Evolutionary conservation across 2,329 filamentous ascomycete species (phyloP).

Genomic region (Trichoderma semiorbis): DNA sequence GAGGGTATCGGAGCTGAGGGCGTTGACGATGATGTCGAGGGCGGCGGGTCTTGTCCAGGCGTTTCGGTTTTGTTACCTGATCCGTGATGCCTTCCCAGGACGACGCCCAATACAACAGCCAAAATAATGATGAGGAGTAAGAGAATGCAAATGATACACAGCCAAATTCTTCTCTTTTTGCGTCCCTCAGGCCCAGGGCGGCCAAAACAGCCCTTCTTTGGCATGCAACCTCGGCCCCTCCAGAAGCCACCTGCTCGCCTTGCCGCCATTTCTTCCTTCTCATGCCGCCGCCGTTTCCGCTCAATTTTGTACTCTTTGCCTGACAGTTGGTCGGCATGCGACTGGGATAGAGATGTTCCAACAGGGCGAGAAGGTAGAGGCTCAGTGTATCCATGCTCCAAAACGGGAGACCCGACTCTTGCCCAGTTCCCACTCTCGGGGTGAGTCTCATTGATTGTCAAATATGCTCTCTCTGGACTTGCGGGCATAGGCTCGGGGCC

Average conservation of each 20-base stretch:
- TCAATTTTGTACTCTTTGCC: conserved; percentile 46
- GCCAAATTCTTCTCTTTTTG: conserved; percentile 58
- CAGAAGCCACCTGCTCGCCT: conserved; percentile 58
- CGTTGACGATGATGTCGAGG: not conserved
- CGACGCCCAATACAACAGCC: conserved; percentile 55
- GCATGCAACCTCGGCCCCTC: conserved; percentile 62
- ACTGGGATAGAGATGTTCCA: conserved; percentile 45
- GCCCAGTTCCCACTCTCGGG: not conserved
- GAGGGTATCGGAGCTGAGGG: not conserved
- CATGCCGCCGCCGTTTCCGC: conserved; percentile 52
- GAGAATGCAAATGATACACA: conserved; percentile 49
- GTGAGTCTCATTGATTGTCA: not conserved
- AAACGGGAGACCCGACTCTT: not conserved
- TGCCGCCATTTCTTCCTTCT: conserved; percentile 63
- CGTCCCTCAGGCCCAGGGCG: conserved; percentile 61
- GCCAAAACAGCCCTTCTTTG: conserved; percentile 57
- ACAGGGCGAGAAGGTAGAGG: conserved; percentile 42
- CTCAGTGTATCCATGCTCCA: not conserved
- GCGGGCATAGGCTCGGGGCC: not conserved
- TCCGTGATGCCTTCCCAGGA: conserved; percentile 40
- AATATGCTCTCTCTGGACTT: conserved; percentile 2
- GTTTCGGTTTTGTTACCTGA: conserved; percentile 16
- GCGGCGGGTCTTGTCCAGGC: not conserved
- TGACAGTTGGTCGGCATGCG: conserved; percentile 40
- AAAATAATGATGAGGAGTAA: conserved; percentile 52